phyloP scores from a whole-genome alignment of 1,284 basidiomycete species.

The Coniophora puteana region DNA sequence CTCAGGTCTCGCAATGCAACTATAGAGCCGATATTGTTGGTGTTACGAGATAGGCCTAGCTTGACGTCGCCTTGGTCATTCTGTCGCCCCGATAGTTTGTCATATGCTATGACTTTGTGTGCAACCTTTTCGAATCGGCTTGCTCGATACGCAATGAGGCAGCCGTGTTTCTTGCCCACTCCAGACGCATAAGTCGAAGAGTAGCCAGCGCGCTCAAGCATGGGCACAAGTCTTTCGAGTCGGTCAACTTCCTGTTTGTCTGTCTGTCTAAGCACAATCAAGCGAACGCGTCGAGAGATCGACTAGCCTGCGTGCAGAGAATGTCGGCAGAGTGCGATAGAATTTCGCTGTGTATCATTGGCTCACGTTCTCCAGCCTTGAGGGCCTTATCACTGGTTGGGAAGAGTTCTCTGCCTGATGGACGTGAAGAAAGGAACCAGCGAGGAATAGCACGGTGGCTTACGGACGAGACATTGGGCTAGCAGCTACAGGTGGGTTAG shows the following conservation, averaged over 20 bases:
- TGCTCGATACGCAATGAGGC: constrained; percentile 70
- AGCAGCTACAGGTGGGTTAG: constrained; percentile 47
- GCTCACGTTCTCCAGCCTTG: constrained; percentile 66
- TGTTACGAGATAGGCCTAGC: constrained; percentile 65
- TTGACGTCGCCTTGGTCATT: constrained; percentile 34
- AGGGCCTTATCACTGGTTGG: constrained; percentile 76
- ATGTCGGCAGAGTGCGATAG: constrained; percentile 67
- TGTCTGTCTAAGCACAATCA: neutral
- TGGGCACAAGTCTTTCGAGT: constrained; percentile 60
- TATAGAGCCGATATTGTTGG: constrained; percentile 80
- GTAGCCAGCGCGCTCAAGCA: constrained; percentile 58
- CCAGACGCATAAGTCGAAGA: constrained; percentile 61
- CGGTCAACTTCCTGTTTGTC: constrained; percentile 68
- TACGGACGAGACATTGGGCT: constrained; percentile 75
- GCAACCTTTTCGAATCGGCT: constrained; percentile 45
- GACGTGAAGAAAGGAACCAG: constrained; percentile 2
- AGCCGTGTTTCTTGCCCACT: constrained; percentile 76
- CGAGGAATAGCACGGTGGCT: constrained; percentile 29
- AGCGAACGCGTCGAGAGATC: neutral
- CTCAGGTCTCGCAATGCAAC: constrained; percentile 53
- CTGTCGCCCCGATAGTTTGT: constrained; percentile 51
- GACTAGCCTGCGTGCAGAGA: constrained; percentile 75
- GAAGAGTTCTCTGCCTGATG: constrained; percentile 77
- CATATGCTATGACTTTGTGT: constrained; percentile 56
- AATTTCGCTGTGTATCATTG: constrained; percentile 76